Percentiles rank a stretch among this genome's conserved stretches.
phyloP scores from a whole-genome alignment of 192 early-diverging fungal species.

The Kickxella alabastrina region DNA sequence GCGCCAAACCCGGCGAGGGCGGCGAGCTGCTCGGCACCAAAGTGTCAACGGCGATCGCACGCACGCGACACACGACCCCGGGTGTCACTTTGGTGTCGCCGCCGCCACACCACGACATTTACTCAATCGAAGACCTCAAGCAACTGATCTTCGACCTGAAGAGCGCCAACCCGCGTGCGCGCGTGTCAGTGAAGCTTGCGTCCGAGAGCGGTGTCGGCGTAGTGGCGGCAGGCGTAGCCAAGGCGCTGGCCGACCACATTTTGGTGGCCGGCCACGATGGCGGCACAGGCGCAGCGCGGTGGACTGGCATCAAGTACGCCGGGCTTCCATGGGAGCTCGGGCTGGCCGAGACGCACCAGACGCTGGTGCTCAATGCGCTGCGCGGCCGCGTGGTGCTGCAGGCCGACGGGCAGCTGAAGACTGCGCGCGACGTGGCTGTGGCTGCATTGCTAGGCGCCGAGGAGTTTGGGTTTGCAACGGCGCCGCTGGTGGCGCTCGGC shows the following conservation, averaged over 20 bases:
- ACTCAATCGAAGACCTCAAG: conserved; percentile 98
- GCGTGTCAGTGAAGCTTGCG: conserved; percentile 95
- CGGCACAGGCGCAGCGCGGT: conserved; percentile 95
- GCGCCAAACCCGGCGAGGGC: conserved; percentile 98
- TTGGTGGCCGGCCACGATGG: conserved; percentile 95
- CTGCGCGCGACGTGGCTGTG: conserved; percentile 94
- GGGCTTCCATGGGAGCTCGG: conserved; percentile 99
- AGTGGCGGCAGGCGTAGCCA: conserved; percentile 94
- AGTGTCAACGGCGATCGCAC: conserved; percentile 73
- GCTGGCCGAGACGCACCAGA: conserved; percentile 98
- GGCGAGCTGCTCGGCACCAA: conserved; percentile 76
- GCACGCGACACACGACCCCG: conserved; percentile 90
- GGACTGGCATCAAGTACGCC: conserved; percentile 98
- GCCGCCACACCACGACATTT: conserved; percentile 98
- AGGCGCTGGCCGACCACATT: conserved; percentile 96
- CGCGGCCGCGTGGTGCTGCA: conserved; percentile 94
- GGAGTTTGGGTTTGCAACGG: conserved; percentile 98
- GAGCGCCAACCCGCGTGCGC: conserved; percentile 84
- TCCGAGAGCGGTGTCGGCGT: conserved; percentile 98
- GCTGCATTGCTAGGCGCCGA: conserved; percentile 97
- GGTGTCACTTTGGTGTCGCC: conserved; percentile 95
- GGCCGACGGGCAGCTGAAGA: conserved; percentile 98
- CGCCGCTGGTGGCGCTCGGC: conserved; percentile 95
- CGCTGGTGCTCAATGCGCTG: conserved; percentile 92
- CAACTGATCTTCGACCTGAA: conserved; percentile 98